Conservation (phyloP, 2,329 filamentous ascomycete species). For the Pseudogymnoascus verrucosus region DNA sequence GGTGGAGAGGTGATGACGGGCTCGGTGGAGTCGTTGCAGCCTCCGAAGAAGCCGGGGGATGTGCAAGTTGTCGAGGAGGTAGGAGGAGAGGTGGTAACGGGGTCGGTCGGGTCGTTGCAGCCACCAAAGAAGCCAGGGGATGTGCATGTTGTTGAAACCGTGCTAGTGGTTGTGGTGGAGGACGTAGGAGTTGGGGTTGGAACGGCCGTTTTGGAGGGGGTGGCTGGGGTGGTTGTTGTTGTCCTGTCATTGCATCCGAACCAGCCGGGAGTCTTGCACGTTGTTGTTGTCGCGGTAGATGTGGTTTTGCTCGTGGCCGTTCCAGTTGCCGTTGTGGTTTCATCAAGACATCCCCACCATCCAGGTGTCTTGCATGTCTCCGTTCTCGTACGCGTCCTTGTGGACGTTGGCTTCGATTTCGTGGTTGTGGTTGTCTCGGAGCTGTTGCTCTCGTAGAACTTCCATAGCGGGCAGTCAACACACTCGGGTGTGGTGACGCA, state of each 20-base stretch:
- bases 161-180: constrained; percentile 17
- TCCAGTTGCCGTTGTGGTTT: constrained; percentile 21
- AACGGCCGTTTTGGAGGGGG: constrained; percentile 21
- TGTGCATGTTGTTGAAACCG: constrained; percentile 29
- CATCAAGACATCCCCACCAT: constrained; percentile 57
- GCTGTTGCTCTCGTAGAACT: constrained; percentile 88
- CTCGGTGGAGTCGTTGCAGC: constrained; percentile 40
- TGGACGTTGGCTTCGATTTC: constrained; percentile 36
- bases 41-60: constrained; percentile 38
- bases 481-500: constrained; percentile 74
- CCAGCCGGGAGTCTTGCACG: constrained; percentile 38
- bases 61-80: no score
- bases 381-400: constrained; percentile 59
- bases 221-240: constrained; percentile 32
- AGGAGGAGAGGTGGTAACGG: constrained; percentile 19
- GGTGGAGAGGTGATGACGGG: constrained; percentile 29
- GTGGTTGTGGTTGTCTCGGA: constrained; percentile 63
- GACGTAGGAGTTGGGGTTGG: constrained; percentile 24
- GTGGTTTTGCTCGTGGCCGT: constrained; percentile 22
- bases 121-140: constrained; percentile 38
- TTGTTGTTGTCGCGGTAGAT: constrained; percentile 28
- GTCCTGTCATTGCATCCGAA: constrained; percentile 42
- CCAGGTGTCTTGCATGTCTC: constrained; percentile 85
- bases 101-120: constrained; percentile 40
- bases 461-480: constrained; percentile 86